Base-by-base conservation (phyloP, 1,284 basidiomycete species). In the Ustilago xerochloae region DNA sequence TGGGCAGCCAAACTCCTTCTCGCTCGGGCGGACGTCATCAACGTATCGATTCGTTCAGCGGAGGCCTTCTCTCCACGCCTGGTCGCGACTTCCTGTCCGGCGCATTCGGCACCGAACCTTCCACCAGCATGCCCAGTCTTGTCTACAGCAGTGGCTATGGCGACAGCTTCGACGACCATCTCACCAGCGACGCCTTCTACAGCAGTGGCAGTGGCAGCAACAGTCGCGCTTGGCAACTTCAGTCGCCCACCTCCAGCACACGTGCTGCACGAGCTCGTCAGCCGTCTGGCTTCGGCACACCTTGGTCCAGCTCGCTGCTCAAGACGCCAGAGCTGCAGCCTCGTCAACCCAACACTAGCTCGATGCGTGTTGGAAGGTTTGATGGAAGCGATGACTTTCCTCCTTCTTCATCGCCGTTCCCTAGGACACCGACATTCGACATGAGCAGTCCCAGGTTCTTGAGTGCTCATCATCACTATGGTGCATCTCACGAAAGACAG, bases 211-310 rank as follows among this genome's bases (percentile, higher is more conserved):
- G 52, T 52, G 51, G 49, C 54, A 68, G 48, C 69, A 69, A 50
- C 56, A 70, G 59, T 43, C 56, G 71, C 9, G 66, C 71, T 7
- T 75, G 72, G 72, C 72, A 72, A 46, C 38, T 78, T 30, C 72
- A 72, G 46, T 78, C 75, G 32, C 75, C 75, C 24, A 75, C 72
- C 4, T 68, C 72, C 9, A 69, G 68, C 60, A 78, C 73, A 36
- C 63, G 71, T 6, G 75, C 71, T 4, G 75, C 58, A 2, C 58
- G 63, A 9, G 65, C 74, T n/a, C 61, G 65, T 22, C 68, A 72
- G 48, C 51, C 63, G 4, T 72, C 64, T 10, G 73, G 70, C 10
- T 47, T 69, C 26, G 63, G 66, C 41, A 75, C 72, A 16, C 66
- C 59, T 16, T 70, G 58, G 63, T 75, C 66, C 24, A 63, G 54